These are phyloP conservation scores for Uronychia setigera DNA, from an alignment of 73 alveolate genomes.

Conservation along the genomic window DNA sequence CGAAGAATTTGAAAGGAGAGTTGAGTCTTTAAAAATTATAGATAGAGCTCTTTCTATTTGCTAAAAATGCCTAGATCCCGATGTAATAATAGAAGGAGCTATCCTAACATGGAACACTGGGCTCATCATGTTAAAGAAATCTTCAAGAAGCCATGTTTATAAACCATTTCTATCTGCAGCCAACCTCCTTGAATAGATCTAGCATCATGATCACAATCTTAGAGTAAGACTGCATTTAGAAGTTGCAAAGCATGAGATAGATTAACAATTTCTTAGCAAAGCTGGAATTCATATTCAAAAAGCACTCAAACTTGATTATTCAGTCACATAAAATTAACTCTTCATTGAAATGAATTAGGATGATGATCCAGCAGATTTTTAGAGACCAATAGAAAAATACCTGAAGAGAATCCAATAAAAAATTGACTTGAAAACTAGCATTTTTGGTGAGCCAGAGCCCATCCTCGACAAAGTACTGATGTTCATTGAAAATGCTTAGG, in stretches of 20 bases:
- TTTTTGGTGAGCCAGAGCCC: conserved; percentile 82
- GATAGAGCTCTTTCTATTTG: conserved; percentile 94
- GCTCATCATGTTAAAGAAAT: conserved; percentile 85
- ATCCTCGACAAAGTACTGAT: conserved; percentile 87
- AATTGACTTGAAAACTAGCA: conserved; percentile 60
- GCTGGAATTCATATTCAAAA: conserved; percentile 87
- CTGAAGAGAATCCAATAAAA: conserved; percentile 64
- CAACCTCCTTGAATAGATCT: conserved; percentile 82
- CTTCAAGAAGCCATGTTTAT: conserved; percentile 83
- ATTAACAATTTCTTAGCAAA: conserved; percentile 88
- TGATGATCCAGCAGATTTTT: conserved; percentile 69
- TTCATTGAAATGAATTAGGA: conserved; percentile 62
- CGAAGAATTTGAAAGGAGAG: conserved; percentile 89
- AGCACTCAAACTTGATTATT: conserved; percentile 90
- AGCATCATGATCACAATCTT: conserved; percentile 85
- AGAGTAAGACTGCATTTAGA: conserved; percentile 94
- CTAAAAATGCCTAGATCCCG: conserved; percentile 90
- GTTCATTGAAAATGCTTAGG: conserved; percentile 91
- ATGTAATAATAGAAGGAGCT: conserved; percentile 90
- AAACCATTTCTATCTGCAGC: conserved; percentile 93
- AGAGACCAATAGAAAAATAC: conserved; percentile 77
- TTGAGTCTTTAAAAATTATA: conserved; percentile 91
- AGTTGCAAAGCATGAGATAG: conserved; percentile 93
- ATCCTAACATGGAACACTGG: conserved; percentile 94
- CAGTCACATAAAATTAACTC: conserved; percentile 83